Percentiles rank a stretch among this genome's conserved stretches.
These are phyloP conservation scores for Nidularia pulvinata DNA, from an alignment of 768 basidiomycete genomes.

Conservation along the genomic window DNA sequence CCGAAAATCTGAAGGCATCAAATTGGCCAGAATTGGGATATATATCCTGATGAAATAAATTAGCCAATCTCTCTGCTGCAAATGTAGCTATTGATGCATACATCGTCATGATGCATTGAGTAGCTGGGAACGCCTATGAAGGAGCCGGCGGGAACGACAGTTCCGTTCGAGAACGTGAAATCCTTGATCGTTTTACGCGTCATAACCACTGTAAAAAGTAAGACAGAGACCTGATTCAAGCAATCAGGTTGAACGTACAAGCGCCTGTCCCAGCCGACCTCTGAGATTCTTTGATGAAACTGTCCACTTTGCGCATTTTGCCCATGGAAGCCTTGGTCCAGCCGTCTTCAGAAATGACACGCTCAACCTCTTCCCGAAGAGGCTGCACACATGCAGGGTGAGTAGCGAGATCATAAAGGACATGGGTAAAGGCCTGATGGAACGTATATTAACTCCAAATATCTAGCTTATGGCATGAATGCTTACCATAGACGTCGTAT, in stretches of 20 bases:
- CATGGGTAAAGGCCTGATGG: slow-evolving; percentile 20
- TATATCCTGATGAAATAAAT: slow-evolving; percentile 12
- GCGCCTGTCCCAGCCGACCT: slow-evolving; percentile 18
- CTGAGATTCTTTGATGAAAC: slow-evolving; percentile 39
- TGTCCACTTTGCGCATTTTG: slow-evolving; percentile 38
- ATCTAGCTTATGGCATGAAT: neutral
- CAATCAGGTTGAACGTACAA: neutral
- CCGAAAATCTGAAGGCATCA: slow-evolving; percentile 45
- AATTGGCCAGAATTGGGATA: slow-evolving; percentile 43
- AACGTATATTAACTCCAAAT: neutral
- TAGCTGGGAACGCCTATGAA: slow-evolving; percentile 15
- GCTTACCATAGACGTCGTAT: slow-evolving; percentile 35
- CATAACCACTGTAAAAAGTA: slow-evolving; percentile 13
- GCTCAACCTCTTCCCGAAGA: slow-evolving; percentile 35
- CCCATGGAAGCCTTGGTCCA: slow-evolving; percentile 26
- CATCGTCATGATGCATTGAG: slow-evolving; percentile 16
- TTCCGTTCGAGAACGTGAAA: slow-evolving; percentile 24
- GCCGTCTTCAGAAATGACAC: slow-evolving; percentile 21
- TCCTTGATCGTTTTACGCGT: slow-evolving; percentile 14
- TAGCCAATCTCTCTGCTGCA: neutral
- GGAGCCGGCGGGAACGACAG: slow-evolving; percentile 19
- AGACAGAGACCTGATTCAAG: neutral
- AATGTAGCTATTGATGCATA: slow-evolving; percentile 1
- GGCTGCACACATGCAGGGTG: slow-evolving; percentile 18
- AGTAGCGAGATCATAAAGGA: slow-evolving; percentile 21